A percentile compares a stretch with the other conserved stretches of the same genome.
Evolutionary conservation across 2,329 filamentous ascomycete species (phyloP).

Genomic region (Neophaeococcomyces aloes): DNA sequence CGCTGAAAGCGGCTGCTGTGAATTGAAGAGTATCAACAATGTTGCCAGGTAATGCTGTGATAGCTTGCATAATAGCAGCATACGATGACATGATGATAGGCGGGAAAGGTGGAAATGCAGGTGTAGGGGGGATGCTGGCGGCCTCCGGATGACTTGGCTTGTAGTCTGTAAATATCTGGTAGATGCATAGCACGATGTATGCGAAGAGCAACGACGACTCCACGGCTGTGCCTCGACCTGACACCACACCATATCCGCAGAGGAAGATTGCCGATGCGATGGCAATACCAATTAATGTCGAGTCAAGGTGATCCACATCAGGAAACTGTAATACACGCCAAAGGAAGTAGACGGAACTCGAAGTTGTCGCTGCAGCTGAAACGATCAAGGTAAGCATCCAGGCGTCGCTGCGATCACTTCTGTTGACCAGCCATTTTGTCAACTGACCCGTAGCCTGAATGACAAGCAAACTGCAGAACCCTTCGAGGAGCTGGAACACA

Average conservation of each 20-base stretch:
- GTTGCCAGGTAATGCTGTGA: conserved; percentile 72
- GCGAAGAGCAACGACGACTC: conserved; percentile 93
- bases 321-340: conserved; percentile 93
- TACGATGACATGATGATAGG: conserved; percentile 98
- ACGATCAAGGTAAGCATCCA: conserved; percentile 93
- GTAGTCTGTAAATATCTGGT: conserved; percentile 99
- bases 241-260: conserved; percentile 86
- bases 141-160: conserved; percentile 57
- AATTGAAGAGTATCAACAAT: conserved; percentile 77
- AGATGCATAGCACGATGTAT: conserved; percentile 96
- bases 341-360: conserved; percentile 88
- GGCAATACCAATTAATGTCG: conserved; percentile 80
- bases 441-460: conserved; percentile 94
- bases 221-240: conserved; percentile 84
- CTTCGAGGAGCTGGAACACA: conserved; percentile 86
- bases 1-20: conserved; percentile 83
- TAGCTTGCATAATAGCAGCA: conserved; percentile 73
- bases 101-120: conserved; percentile 91
- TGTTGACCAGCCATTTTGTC: conserved; percentile 87
- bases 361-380: conserved; percentile 80
- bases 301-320: conserved; percentile 83
- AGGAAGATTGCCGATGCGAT: conserved; percentile 89
- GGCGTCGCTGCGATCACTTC: conserved; percentile 75
- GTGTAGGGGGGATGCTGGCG: conserved; percentile 41
- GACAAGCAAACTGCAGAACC: conserved; percentile 90